Base-by-base conservation (phyloP, 257 asterid species). In the Paulownia fortunei region DNA sequence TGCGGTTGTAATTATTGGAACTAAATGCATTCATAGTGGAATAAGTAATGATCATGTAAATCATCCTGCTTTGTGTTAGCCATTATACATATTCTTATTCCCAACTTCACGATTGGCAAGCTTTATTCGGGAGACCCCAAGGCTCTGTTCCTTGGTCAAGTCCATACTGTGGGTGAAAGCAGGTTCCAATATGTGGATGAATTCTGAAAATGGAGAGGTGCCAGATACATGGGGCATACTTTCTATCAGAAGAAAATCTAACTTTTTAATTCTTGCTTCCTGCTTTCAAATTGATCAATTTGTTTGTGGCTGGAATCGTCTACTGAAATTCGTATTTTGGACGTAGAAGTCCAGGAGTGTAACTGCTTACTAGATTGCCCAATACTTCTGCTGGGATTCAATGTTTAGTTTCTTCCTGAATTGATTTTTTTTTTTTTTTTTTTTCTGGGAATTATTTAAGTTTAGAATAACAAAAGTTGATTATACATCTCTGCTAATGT, bases 281-380 rank as follows among this genome's bases (percentile, higher is more conserved):
- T 70, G 34, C 26, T 74, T 56, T 56, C 64, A 8, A 79, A 42
- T 41, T 12, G 30, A 58, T 60, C 27, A 32, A 16, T 32, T 36
- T 46, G 27, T 51, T 23, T 62, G 72, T 67, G 51, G 76, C 55
- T 72, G 64, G 36, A 41, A 68, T 78, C 42, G 11, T 52, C 46
- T 32, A 73, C 37, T 39, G 77, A 13, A 10, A 19, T 19, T 30
- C n/a, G 41, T 37, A 8, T 55, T n/a, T 56, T 37, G 11, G 58
- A 18, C 66, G 73, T 37, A 13, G 73, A 36, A 18, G 64, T 11
- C 55, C 55, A 16, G 61, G 62, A 67, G 59, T 30, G 18, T 66
- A 39, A 30, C 32, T 73, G 2, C 54, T 52, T 30, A 44, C 15
- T 19, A 30, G 61, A 67, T 56, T 56, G 34, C 64, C 11, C n/a